Evolutionary conservation across 306 rosid species (phyloP).

Genomic region (Acacia crassicarpa): DNA sequence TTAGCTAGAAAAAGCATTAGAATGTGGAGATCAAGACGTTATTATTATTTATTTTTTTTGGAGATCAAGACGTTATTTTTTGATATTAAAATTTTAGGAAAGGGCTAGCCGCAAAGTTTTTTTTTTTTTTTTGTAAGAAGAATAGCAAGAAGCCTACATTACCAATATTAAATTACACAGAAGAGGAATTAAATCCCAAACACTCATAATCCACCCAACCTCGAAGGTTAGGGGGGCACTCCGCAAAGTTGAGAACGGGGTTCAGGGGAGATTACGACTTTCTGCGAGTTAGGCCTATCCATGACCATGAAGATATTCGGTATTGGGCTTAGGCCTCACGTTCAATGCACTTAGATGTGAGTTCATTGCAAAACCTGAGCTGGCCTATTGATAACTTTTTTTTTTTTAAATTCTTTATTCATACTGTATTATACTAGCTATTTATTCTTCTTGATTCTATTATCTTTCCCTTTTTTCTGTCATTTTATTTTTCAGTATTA

Average conservation of each 20-base stretch:
- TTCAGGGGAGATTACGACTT: neutral
- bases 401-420: neutral
- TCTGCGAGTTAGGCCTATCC: neutral
- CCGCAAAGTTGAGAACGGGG: neutral
- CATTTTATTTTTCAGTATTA: neutral
- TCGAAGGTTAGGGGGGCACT: too few relatives aligned
- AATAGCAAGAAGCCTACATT: too few relatives aligned
- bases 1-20: conserved; percentile 18
- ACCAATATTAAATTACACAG: too few relatives aligned
- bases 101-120: too few relatives aligned
- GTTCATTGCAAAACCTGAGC: neutral
- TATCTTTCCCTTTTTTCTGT: neutral
- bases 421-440: neutral
- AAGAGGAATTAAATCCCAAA: too few relatives aligned
- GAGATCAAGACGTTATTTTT: neutral
- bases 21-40: conserved; percentile 11
- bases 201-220: too few relatives aligned
- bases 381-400: neutral
- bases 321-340: neutral
- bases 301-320: neutral
- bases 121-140: too few relatives aligned
- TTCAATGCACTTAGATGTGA: neutral
- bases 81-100: too few relatives aligned
- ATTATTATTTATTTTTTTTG: too few relatives aligned
- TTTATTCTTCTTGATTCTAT: neutral